Evolutionary conservation across 2,329 filamentous ascomycete genomes (phyloP).

Genomic region (Aspergillus chevalieri): DNA sequence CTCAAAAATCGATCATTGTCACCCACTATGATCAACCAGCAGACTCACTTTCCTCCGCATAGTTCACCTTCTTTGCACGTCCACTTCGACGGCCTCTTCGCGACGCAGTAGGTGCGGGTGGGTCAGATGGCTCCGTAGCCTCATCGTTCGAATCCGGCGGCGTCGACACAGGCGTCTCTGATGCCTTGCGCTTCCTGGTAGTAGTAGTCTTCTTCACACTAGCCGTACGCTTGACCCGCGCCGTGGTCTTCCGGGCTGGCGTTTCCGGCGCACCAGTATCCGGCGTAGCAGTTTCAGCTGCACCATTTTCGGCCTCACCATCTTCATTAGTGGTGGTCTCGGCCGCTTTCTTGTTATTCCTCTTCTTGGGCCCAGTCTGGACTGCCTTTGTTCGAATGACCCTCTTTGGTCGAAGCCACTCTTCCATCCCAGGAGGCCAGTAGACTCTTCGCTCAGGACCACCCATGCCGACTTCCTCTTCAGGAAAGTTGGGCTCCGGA

Average conservation of each 20-base stretch:
- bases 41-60: conserved; percentile 28
- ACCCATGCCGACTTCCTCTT: conserved; percentile 77
- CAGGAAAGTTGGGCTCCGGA: conserved; percentile 46
- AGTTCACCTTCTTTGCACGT: conserved; percentile 30
- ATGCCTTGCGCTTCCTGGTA: conserved; percentile 27
- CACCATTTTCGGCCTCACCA: conserved; percentile 3
- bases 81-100: conserved; percentile 21
- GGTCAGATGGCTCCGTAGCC: conserved; percentile 3
- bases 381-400: conserved; percentile 26
- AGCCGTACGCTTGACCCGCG: conserved; percentile 5
- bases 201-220: conserved; percentile 12
- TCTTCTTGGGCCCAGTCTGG: conserved; percentile 13
- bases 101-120: conserved; percentile 6
- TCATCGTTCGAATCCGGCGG: conserved; percentile 23
- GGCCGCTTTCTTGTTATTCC: conserved; percentile 16
- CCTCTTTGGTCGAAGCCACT: conserved; percentile 80
- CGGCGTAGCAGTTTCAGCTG: conserved; percentile 9
- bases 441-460: conserved; percentile 76
- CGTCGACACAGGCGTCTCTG: conserved; percentile 16
- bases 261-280: conserved; percentile 10
- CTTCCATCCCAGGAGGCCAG: conserved; percentile 84
- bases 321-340: conserved; percentile 3
- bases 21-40: too few species aligned
- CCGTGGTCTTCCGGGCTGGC: conserved; percentile 11
- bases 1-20: too few species aligned